phyloP scores from a whole-genome alignment of 2,329 filamentous ascomycete species.

The Chaetothyriales sp. region DNA sequence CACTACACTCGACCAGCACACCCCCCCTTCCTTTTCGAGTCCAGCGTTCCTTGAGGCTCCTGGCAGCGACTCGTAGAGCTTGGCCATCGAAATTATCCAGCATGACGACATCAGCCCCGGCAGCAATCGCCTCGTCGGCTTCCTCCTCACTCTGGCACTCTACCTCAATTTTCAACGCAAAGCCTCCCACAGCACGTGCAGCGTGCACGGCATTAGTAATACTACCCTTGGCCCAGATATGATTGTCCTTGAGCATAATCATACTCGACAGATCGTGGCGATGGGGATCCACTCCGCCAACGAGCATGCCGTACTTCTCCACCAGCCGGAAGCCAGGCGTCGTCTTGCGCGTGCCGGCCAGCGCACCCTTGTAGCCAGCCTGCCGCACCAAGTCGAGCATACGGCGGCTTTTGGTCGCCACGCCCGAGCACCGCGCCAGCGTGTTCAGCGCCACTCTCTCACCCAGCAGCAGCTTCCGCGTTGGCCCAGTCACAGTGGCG shows the following conservation, averaged over 20 bases:
- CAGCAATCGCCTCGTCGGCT: conserved; percentile 78
- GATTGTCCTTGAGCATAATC: conserved; percentile 99
- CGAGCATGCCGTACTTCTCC: conserved; percentile 95
- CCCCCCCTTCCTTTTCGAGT: conserved; percentile 40
- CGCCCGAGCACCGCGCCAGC: conserved; percentile 77
- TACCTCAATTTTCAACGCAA: conserved; percentile 88
- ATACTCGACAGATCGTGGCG: conserved; percentile 82
- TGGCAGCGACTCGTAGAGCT: conserved; percentile 61
- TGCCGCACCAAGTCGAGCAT: conserved; percentile 44
- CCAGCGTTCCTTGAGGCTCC: conserved; percentile 67
- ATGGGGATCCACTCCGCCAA: conserved; percentile 84
- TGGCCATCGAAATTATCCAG: conserved; percentile 84
- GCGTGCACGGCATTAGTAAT: conserved; percentile 77
- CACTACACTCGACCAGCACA: conserved; percentile 83
- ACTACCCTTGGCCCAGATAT: conserved; percentile 63
- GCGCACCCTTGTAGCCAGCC: conserved; percentile 63
- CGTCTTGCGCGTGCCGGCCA: conserved; percentile 95
- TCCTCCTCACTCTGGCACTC: conserved; percentile 81
- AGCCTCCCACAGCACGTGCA: conserved; percentile 72
- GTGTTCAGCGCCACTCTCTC: conserved; percentile 88
- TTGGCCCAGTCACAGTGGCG: conserved; percentile 75
- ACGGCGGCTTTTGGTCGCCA: conserved; percentile 56
- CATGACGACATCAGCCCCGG: conserved; percentile 93
- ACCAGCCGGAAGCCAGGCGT: conserved; percentile 90
- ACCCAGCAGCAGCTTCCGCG: conserved; percentile 70